Evolutionary conservation across 768 basidiomycete species (phyloP).

Genomic region (Leccinum boreale): DNA sequence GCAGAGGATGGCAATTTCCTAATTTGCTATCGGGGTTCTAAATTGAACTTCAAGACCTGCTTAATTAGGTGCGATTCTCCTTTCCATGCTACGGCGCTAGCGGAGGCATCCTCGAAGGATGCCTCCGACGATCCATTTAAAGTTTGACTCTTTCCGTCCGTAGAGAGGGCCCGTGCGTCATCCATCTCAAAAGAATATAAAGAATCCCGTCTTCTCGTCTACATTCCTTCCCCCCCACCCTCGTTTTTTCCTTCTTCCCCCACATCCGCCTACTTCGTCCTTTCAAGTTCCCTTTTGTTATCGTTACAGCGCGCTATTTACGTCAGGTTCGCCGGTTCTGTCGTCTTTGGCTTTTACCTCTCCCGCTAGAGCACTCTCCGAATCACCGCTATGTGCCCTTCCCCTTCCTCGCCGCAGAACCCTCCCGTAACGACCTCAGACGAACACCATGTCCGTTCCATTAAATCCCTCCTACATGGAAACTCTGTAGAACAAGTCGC

Average conservation of each 20-base stretch:
- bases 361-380: slow-evolving; percentile 15
- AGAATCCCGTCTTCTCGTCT: slow-evolving; percentile 9
- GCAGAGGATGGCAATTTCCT: slow-evolving; percentile 15
- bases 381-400: slow-evolving; percentile 28
- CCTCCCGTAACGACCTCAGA: slow-evolving; percentile 19
- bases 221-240: slow-evolving; percentile 9
- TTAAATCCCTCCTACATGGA: slow-evolving; percentile 4
- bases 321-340: slow-evolving; percentile 16
- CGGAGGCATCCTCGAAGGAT: slow-evolving; percentile 24
- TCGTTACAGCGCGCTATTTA: slow-evolving; percentile 18
- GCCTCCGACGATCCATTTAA: slow-evolving; percentile 15
- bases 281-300: slow-evolving; percentile 7
- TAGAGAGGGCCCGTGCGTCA: slow-evolving; percentile 30
- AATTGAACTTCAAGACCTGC: slow-evolving; percentile 28
- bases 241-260: slow-evolving; percentile 7
- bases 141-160: slow-evolving; percentile 20
- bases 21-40: slow-evolving; percentile 15
- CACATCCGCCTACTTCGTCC: slow-evolving; percentile 20
- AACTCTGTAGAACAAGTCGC: slow-evolving; percentile 5
- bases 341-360: slow-evolving; percentile 12
- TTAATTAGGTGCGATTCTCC: slow-evolving; percentile 21
- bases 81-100: slow-evolving; percentile 11
- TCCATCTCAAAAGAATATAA: slow-evolving; percentile 23
- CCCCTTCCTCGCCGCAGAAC: slow-evolving; percentile 25
- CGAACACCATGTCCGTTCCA: slow-evolving; percentile 7